These are phyloP conservation scores for Acanthamoeba castellanii DNA, from an alignment of 208 protist genomes.

Conservation along the genomic window DNA sequence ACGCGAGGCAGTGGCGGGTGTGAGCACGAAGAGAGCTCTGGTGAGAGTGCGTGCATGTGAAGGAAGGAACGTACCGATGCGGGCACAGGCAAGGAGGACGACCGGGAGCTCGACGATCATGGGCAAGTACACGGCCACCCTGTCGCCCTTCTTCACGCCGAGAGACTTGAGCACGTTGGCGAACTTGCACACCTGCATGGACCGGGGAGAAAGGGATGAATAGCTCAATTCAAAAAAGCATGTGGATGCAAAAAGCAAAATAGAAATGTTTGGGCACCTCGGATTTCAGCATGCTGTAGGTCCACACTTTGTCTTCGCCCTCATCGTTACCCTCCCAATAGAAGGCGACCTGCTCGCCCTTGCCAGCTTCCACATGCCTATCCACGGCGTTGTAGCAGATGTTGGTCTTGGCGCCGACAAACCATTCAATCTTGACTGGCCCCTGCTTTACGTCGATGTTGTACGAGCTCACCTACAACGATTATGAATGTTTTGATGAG, in stretches of 20 bases:
- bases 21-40: not conserved
- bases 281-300: constrained; percentile 41
- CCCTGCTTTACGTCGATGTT: constrained; percentile 32
- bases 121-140: constrained; percentile 97
- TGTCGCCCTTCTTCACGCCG: constrained; percentile 94
- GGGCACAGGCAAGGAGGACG: constrained; percentile 63
- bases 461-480: not conserved
- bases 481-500: not conserved
- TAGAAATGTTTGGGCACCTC: constrained; percentile 7
- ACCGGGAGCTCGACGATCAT: constrained; percentile 94
- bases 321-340: constrained; percentile 93
- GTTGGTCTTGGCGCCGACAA: constrained; percentile 90
- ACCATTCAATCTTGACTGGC: constrained; percentile 88
- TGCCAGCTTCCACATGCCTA: constrained; percentile 60
- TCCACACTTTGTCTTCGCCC: constrained; percentile 77
- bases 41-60: not conserved
- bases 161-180: constrained; percentile 93
- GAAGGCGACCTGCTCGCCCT: constrained; percentile 91
- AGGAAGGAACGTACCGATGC: constrained; percentile 78
- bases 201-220: not conserved
- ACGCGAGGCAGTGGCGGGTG: not conserved
- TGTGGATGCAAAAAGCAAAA: too few species aligned
- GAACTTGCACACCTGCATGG: constrained; percentile 89
- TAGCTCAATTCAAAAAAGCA: too few species aligned
- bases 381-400: constrained; percentile 94